Evolutionary conservation across 2,329 filamentous ascomycete species (phyloP), one percentile per base, ranked within the genome.

Genomic region (Capronia coronata): DNA sequence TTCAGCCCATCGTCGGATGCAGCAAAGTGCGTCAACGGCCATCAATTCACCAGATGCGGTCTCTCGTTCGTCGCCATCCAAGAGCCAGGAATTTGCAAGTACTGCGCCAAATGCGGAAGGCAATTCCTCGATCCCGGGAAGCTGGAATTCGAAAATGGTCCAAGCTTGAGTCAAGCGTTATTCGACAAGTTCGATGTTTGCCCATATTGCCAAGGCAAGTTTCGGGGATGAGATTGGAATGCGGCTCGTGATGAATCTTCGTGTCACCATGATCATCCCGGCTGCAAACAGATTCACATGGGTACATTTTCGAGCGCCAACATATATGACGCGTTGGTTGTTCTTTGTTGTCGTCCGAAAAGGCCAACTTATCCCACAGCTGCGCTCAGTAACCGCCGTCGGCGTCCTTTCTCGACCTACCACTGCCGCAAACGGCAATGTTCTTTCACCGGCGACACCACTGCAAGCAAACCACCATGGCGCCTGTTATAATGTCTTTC

Each of bases 11-110:
- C 43, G 19, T 19, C 34, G 9, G 22, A 16, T 16, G 23, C 35
- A 43, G 56, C 58, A 9, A 49, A 14, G 16, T 61, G 59, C 49
- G 30, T 18, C 22, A 53, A 48, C 7, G 54, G 55, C 6, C 60
- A 62, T 39, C 34, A 45, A 25, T 62, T 59, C 48, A 55, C 43
- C 37, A 49, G 60, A n/a, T 62, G 60, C 48, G 54, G 48, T 46
- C 41, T 62, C 18, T 59, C 60, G 16, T 59, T 61, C 25, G 22
- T 62, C 9, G 50, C 55, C 39, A 59, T 62, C 35, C 60, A 62
- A 52, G 59, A 61, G 41, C 60, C 60, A 21, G 59, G 59, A 21
- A 54, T 62, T 25, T 61, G 53, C n/a, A 61, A 57, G 41, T 60
- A 54, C 35, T 62, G 60, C 52, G 49, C 60, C 35, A 49, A 48